Conservation (phyloP, 1,284 basidiomycete species). For the Psilocybe mexicana region DNA sequence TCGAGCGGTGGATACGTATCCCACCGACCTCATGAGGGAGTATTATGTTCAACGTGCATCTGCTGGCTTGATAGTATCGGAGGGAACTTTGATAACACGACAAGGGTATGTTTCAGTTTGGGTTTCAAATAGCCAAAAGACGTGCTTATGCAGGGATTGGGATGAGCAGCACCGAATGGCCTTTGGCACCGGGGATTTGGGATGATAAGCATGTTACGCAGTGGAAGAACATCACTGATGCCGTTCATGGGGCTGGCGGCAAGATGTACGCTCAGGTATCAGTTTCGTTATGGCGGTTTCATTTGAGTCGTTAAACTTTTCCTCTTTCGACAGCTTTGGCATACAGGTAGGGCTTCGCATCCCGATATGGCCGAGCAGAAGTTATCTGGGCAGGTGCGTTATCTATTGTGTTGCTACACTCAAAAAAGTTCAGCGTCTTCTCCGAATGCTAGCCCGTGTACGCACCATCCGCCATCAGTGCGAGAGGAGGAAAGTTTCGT, state of each 20-base stretch:
- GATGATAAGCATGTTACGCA: slow-evolving; percentile 35
- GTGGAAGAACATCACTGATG: slow-evolving; percentile 41
- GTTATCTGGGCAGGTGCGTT: slow-evolving; percentile 32
- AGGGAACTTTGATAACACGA: slow-evolving; percentile 41
- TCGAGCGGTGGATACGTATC: slow-evolving; percentile 34
- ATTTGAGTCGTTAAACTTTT: not conserved
- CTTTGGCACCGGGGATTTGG: slow-evolving; percentile 42
- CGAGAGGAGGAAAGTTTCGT: slow-evolving; percentile 41
- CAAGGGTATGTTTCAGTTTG: slow-evolving; percentile 36
- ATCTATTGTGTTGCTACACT: not conserved
- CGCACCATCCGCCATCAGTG: slow-evolving; percentile 39
- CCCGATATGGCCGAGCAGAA: slow-evolving; percentile 38
- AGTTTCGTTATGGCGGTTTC: not conserved
- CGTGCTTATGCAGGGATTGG: not conserved
- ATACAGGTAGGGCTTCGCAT: slow-evolving; percentile 36
- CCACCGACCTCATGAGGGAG: slow-evolving; percentile 40
- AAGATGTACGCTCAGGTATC: slow-evolving; percentile 33
- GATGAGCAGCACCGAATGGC: slow-evolving; percentile 37
- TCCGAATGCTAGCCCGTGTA: slow-evolving; percentile 36
- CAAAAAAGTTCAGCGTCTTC: not conserved
- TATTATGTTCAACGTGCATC: slow-evolving; percentile 51
- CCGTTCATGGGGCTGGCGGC: slow-evolving; percentile 37
- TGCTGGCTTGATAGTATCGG: slow-evolving; percentile 46
- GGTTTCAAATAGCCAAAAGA: not conserved
- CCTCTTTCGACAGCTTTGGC: slow-evolving; percentile 28